Evolutionary conservation across 1,284 basidiomycete species (phyloP), one percentile per base, ranked within the genome.

Genomic region (Ceratobasidium sp.): DNA sequence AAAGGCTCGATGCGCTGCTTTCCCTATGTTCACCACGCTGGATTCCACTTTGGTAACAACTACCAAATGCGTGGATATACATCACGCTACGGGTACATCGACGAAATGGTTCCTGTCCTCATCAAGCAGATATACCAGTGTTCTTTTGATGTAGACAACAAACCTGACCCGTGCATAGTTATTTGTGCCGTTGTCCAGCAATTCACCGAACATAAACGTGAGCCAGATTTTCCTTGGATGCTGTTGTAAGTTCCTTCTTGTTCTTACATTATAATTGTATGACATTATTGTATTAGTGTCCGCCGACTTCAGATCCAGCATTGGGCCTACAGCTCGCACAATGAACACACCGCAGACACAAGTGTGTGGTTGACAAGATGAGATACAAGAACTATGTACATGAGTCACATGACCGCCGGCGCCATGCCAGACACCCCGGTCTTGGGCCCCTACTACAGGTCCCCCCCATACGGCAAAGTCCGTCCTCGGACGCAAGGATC

Each of bases 391-490:
- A 8, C 49, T 53, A 53, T 10, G 20, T 53, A 53, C 49, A 53
- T 10, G 20, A 5, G 7, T 5, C 17, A 6, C 17, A 53, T 53
- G 49, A 53, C 49, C 20, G 49, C 49, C 20, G 49, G 49, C 20
- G 49, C 49, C 20, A 8, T 53, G 49, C 49, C 26, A 23, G 49
- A n/a, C 49, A 53, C 7, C 49, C 49, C 49, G 20, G 49, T 53
- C 49, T 53, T 23, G n/a, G 28, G 5, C 54, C 54, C 54, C 54
- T 31, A 56, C 54, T 56, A 56, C 54, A 56, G 54, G 54, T 56
- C 54, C 54, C 54, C 54, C 54, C 49, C 54, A 23, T 56, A 56
- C 5, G 26, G 54, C 20, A 11, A 56, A 28, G 54, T 56, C 54
- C 26, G 26, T 56, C 54, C 54, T 56, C 26, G 26, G 54, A 31